Evolutionary conservation across 805 yeast species (phyloP), one percentile per base, ranked within the genome.

Genomic region (Candida yuanshanica): DNA sequence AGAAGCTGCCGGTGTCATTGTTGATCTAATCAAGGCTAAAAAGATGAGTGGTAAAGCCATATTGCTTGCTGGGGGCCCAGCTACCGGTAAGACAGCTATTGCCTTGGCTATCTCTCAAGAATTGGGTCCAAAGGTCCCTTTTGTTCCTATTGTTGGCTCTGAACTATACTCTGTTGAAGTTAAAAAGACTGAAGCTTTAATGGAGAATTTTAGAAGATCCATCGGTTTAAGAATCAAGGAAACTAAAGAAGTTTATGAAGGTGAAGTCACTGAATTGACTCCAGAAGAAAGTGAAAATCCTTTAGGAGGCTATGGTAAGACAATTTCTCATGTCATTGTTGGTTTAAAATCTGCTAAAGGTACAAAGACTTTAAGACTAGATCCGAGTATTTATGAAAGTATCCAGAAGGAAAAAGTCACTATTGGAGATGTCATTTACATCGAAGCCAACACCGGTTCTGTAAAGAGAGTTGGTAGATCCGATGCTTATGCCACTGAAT

Each of bases 401-500:
- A 84, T 91, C 59, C 95, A 91, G 60, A 90, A 91, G 71, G 99
- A 93, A 63, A 79, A 90, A 53, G 95, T 93, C 13, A 75, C 90
- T 26, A 83, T 91, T 20, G 99, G 99, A 39, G 99, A 93, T 65
- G 97, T 93, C 38, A 89, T 93, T 48, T 91, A 95, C 61, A 88
- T 93, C 50, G 99, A 93, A 67, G 86, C 97, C 44, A 91, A 95
- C 58, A 91, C 97, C 13, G 99, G 99, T 33, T 88, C 96, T 18
- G 96, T 93, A 32, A 91, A 91, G 59, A 75, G 98, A 58, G 95
- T 93, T 20, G 99, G 99, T 39, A 78, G 99, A 63, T 85, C 95
- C n/a, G 98, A 93, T 63, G 96, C 97, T 0, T 89, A 89, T 58
- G 97, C 99, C 20, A 89, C 99, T 9, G 99, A 93, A 67, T 93